A percentile compares a stretch with the other conserved stretches of the same genome.
These are phyloP conservation scores for Tuber melanosporum DNA, from an alignment of 495 filamentous ascomycete genomes.

Conservation along the genomic window DNA sequence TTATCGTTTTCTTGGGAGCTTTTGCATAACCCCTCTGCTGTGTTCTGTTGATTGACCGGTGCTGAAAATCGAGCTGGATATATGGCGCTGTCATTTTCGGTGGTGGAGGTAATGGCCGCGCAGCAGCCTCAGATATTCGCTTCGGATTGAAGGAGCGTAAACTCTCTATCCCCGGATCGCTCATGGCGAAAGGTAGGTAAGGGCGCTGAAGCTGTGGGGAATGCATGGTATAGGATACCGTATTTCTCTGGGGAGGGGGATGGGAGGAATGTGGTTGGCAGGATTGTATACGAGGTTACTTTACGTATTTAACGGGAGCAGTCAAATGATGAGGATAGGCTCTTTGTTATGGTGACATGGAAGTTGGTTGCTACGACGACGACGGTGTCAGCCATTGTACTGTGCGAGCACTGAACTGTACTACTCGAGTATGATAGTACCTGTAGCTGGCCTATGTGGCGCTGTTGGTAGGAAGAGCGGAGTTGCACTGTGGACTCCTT, in stretches of 20 bases:
- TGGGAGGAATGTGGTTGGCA: not conserved
- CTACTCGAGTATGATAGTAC: too few species aligned
- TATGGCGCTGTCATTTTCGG: conserved; percentile 29
- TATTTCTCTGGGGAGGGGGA: not conserved
- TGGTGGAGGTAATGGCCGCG: conserved; percentile 9
- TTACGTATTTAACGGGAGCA: not conserved
- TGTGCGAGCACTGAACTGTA: too few species aligned
- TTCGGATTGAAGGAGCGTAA: conserved; percentile 28
- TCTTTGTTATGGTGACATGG: not conserved
- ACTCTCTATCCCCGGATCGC: not conserved
- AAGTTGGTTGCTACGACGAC: not conserved
- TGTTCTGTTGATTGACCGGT: conserved; percentile 15
- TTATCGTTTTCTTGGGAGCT: conserved; percentile 15
- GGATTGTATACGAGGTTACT: not conserved
- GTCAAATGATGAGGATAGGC: not conserved
- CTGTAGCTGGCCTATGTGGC: too few species aligned
- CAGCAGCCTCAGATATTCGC: conserved; percentile 28
- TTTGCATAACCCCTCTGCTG: conserved; percentile 9
- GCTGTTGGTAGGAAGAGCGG: too few species aligned
- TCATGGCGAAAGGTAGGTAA: not conserved
- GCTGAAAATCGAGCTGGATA: conserved; percentile 30
- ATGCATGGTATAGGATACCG: not conserved
- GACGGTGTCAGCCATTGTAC: not conserved
- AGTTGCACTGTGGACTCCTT: too few species aligned
- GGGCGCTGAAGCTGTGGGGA: not conserved